Evolutionary conservation across 129 eudicot genomes (phyloP), one percentile per base, ranked within the genome.

Genomic region (Flaveria linearis): DNA sequence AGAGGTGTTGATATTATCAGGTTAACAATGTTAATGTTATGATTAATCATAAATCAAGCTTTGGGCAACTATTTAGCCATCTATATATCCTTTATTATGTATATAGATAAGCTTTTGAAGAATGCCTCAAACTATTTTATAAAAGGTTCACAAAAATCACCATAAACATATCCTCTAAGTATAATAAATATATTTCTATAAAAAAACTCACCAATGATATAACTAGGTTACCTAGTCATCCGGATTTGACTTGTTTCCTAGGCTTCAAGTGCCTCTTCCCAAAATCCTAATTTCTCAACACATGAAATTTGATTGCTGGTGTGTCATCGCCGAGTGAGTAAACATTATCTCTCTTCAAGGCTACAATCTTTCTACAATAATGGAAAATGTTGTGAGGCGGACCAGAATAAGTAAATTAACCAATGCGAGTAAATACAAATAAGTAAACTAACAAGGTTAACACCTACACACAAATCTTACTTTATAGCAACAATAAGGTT

Each of bases 311-410:
- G 55, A 14, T 43, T 20, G 72, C 11, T 68, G 1, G 17, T 16
- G 52, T 3, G 52, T 17, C 55, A 43, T 10, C n/a, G 3, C 3
- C 10, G 4, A 41, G 16, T 43, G n/a, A 68, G 12, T 68, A 43
- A 50, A 12, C 73, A 68, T 45, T 10, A 43, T 68, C 13, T 25
- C n/a, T 22, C 55, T 13, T 36, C 56, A 45, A 12, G 55, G 46
- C 18, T 17, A 68, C 36, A 68, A 68, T 23, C 33, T 51, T 17
- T 68, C 41, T 68, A 69, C 73, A 69, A 46, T 33, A 69, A 45
- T 14, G 13, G 55, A 69, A 69, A 23, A 46, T 18, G 12, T 45
- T 5, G 57, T 45, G 16, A 20, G 10, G 49, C 1, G 18, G 55
- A 13, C 56, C 18, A 12, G 23, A 14, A 69, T 23, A 46, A 70